These are phyloP conservation scores for Paecilomyces dactylethromorphus DNA, from an alignment of 2,329 filamentous ascomycete species.

Conservation along the genomic window DNA sequence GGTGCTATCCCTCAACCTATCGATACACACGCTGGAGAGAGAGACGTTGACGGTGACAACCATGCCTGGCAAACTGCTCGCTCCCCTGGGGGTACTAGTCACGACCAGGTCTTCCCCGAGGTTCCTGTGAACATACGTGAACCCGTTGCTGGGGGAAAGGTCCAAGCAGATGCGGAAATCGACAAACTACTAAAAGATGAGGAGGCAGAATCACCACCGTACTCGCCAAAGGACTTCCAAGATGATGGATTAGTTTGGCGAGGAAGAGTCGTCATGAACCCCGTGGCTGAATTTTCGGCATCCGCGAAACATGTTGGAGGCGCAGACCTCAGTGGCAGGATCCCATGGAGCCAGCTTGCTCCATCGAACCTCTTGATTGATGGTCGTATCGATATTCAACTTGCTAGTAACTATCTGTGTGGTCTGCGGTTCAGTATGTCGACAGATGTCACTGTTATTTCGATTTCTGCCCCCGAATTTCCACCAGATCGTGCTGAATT, in stretches of 20 bases:
- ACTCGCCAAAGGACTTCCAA: conserved; percentile 70
- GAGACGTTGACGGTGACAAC: conserved; percentile 56
- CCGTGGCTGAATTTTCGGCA: conserved; percentile 67
- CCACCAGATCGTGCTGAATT: conserved; percentile 57
- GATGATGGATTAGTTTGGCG: conserved; percentile 72
- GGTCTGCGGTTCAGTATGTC: conserved; percentile 73
- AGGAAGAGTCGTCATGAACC: conserved; percentile 69
- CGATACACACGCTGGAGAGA: conserved; percentile 34
- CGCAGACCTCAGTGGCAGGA: conserved; percentile 62
- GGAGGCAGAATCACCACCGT: conserved; percentile 72
- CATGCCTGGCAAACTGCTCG: conserved; percentile 79
- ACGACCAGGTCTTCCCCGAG: conserved; percentile 39
- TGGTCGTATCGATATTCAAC: conserved; percentile 66
- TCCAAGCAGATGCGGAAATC: conserved; percentile 72
- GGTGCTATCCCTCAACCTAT: conserved; percentile 20
- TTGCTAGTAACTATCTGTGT: conserved; percentile 86
- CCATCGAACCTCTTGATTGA: conserved; percentile 60
- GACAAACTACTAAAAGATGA: conserved; percentile 81
- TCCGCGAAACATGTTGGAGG: conserved; percentile 80
- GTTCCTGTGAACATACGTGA: conserved; percentile 31
- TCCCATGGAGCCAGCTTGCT: conserved; percentile 70
- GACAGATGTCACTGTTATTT: conserved; percentile 78
- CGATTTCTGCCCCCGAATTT: conserved; percentile 58
- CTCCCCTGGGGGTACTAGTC: conserved; percentile 55
- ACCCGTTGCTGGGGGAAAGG: conserved; percentile 39